Evolutionary conservation across 305 asterid species (phyloP), one percentile per base, ranked within the genome.

Genomic region (Fraxinus greggii): DNA sequence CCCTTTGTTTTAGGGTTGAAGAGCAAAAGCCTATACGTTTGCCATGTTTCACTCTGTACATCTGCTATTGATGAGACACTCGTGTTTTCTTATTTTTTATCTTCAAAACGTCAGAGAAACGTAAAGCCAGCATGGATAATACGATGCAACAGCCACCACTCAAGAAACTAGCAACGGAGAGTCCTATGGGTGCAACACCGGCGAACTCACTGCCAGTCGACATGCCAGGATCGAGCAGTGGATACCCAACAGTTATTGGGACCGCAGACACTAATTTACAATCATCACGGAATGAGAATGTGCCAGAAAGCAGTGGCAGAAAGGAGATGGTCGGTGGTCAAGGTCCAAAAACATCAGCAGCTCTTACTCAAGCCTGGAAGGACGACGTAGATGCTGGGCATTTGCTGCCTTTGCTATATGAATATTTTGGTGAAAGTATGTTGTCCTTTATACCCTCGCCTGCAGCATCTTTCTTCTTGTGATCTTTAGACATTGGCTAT

Each of bases 361-460:
- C 81, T 79, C 87, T 88, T 36, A 91, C 86, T 83, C 93, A 87
- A 89, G 95, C 93, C 32, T 82, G 92, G 93, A 93, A 87, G 85
- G 96, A 88, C 51, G 91, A 88, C 48, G 82, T 59, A 7, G 92
- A 88, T 81, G 88, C 89, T 33, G 88, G 91, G 31, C 86, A 83
- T 13, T 84, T 90, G 83, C 78, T 93, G 81, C 96, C 94, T 15
- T 76, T 67, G 78, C 81, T 92, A 79, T 87, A 69, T 33, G 97
- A 94, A n/a, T 79, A 87, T 82, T 97, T 97, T 86, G 99, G 99
- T 48, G 98, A 97, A 80, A 89, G 95, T 87, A 91, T 94, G 91
- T 48, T 93, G 26, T 83, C 89, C n/a, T 97, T 92, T 81, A 90
- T 90, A 77, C 98, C 97, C 78, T 83, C 92, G 4, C 94, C 97